Percentiles rank a stretch among this genome's conserved stretches.
Evolutionary conservation across 176 grass and related monocot species (phyloP).

Genomic region (Raddia guianensis): DNA sequence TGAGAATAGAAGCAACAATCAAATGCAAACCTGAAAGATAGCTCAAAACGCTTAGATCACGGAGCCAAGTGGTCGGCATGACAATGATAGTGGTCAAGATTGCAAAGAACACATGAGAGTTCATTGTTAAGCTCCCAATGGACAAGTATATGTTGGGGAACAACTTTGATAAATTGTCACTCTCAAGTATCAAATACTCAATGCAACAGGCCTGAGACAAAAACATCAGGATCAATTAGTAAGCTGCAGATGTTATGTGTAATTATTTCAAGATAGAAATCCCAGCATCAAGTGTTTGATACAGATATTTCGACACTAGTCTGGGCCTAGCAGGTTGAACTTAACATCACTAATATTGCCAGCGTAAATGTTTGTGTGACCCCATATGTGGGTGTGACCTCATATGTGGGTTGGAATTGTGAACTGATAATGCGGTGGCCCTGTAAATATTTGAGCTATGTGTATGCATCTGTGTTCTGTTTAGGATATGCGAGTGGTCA

Average conservation of each 20-base stretch:
- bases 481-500: background rate
- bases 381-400: background rate
- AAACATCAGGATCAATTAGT: conserved; percentile 1
- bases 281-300: background rate
- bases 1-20: background rate
- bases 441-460: background rate
- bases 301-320: background rate
- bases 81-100: conserved; percentile 76
- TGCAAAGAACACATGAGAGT: conserved; percentile 78
- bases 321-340: background rate
- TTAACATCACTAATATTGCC: background rate
- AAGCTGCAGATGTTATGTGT: background rate
- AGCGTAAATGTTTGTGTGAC: background rate
- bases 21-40: conserved; percentile 75
- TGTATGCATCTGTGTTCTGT: conserved; percentile 1
- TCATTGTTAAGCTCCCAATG: conserved; percentile 62
- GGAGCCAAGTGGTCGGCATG: conserved; percentile 94
- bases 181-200: conserved; percentile 92
- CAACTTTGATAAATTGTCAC: conserved; percentile 83
- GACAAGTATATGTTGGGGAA: conserved; percentile 76
- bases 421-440: conserved; percentile 11
- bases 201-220: conserved; percentile 84
- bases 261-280: background rate
- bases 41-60: conserved; percentile 80
- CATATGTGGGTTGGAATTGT: background rate